These are phyloP conservation scores for Turritis glabra DNA, from an alignment of 345 rosid genomes.

Conservation along the genomic window DNA sequence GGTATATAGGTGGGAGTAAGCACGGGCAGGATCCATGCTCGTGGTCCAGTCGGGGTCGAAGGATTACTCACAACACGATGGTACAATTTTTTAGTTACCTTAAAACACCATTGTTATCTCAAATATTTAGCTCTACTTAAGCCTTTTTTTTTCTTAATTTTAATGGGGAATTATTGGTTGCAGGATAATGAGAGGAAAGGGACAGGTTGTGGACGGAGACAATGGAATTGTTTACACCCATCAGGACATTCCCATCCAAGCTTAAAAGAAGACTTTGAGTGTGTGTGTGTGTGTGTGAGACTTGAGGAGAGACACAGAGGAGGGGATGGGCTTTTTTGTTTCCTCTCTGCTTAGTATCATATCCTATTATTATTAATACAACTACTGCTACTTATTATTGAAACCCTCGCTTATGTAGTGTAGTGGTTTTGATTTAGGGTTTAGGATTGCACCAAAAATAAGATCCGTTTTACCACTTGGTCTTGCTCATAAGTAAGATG, in stretches of 20 bases:
- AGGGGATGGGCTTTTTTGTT: constrained; percentile 38
- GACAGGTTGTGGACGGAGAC: constrained; percentile 95
- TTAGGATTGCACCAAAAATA: constrained; percentile 39
- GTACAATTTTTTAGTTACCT: constrained; percentile 41
- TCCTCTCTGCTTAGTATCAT: constrained; percentile 35
- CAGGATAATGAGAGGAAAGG: constrained; percentile 94
- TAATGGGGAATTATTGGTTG: too few relatives aligned
- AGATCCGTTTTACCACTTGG: constrained; percentile 26
- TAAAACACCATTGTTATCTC: neutral
- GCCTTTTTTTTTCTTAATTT: too few relatives aligned
- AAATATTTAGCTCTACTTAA: too few relatives aligned
- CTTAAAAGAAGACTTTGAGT: constrained; percentile 20
- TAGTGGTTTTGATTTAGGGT: constrained; percentile 39
- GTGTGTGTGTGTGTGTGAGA: constrained; percentile 13
- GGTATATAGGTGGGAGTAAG: constrained; percentile 85
- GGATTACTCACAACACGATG: constrained; percentile 95
- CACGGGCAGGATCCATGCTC: constrained; percentile 96
- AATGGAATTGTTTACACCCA: constrained; percentile 73
- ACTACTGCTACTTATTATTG: constrained; percentile 15
- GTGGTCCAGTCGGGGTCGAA: constrained; percentile 99
- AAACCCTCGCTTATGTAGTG: constrained; percentile 43
- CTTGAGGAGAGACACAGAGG: constrained; percentile 25
- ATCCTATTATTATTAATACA: constrained; percentile 12
- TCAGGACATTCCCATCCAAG: constrained; percentile 51
- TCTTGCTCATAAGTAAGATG: constrained; percentile 37